Percentiles rank a stretch among this genome's conserved stretches.
phyloP scores from a whole-genome alignment of 169 alveolate genomes.

The Plasmodium coatneyi region DNA sequence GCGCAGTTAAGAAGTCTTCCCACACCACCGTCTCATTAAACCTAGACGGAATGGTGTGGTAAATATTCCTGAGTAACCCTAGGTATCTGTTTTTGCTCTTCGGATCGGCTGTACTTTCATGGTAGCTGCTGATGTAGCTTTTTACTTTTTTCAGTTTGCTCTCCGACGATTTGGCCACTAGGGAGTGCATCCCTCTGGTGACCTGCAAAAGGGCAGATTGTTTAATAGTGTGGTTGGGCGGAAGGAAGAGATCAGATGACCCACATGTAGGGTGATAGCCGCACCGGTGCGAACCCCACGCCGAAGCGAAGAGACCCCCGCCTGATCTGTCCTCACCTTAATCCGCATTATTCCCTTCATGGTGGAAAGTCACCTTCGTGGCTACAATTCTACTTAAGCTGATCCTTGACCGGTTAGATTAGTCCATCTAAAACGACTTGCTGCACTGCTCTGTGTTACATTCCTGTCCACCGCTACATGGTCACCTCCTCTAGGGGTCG shows the following conservation, averaged over 20 bases:
- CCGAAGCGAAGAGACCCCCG: neutral
- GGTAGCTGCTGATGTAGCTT: constrained; percentile 38
- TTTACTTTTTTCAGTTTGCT: constrained; percentile 47
- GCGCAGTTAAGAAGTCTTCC: constrained; percentile 25
- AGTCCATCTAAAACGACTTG: neutral
- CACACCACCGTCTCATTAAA: constrained; percentile 50
- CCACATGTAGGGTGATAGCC: neutral
- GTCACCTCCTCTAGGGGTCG: neutral
- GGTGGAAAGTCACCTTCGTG: neutral
- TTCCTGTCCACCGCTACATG: neutral
- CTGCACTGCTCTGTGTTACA: neutral
- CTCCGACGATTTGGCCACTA: constrained; percentile 7
- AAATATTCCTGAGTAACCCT: constrained; percentile 43
- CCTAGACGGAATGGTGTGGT: constrained; percentile 64
- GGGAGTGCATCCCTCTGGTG: constrained; percentile 14
- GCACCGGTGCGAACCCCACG: neutral
- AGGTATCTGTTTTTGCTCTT: constrained; percentile 30
- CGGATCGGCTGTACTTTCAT: neutral
- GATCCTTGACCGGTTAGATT: neutral
- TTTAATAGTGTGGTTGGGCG: neutral
- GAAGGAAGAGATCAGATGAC: neutral
- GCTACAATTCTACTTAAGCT: neutral
- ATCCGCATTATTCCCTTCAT: constrained; percentile 4
- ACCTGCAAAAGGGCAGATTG: neutral
- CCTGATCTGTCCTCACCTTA: neutral